Base-by-base conservation (phyloP, 2,329 filamentous ascomycete genomes). In the Microsporum audouinii region DNA sequence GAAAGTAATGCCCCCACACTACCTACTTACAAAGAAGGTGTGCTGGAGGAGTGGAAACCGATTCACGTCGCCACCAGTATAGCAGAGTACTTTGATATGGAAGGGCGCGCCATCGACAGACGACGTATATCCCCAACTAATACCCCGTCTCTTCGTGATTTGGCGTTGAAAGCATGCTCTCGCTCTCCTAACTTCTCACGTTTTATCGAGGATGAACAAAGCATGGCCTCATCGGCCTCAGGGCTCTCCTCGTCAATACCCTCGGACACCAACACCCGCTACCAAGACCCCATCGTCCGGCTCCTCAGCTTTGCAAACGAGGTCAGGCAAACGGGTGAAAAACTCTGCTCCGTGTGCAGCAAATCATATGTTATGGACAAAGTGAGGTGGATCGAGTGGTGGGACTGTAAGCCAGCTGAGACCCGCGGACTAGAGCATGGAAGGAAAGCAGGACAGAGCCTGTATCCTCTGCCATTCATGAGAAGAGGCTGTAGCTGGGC, bases 321-420 rank as follows among this genome's bases (percentile, higher is more conserved):
- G 3, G 69, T 76, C 8, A 70, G 71, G n/a, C 65, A 67, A 53
- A 69, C 69, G 0, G 76, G 76, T 1, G 75, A 72, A 3, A 69
- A 71, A 57, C 60, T 61, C 31, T 79, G 77, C 62, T 76, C 74
- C 0, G 67, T 75, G 0, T 79, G 77, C 58, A 66, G 70, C 34
- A 70, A 70, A 8, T 67, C 66, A 5, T 78, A 75, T 53, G 71
- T 79, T 4, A 68, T 76, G 57, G 71, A 76, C 14, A 72, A 76
- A 7, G 69, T 72, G 0, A 70, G 75, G 63, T 78, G 76, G 75
- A 67, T 77, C 23, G 77, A 78, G 63, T 76, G 74, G 74, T 76
- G 74, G 74, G 74, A 76, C 62, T 72, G 72, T 60, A 69, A 66
- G 12, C 72, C 73, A 1, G 71, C 71, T 62, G 74, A 76, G 63